Evolutionary conservation across 2,329 filamentous ascomycete genomes (phyloP).

Genomic region (Tolypocladium amazonense): DNA sequence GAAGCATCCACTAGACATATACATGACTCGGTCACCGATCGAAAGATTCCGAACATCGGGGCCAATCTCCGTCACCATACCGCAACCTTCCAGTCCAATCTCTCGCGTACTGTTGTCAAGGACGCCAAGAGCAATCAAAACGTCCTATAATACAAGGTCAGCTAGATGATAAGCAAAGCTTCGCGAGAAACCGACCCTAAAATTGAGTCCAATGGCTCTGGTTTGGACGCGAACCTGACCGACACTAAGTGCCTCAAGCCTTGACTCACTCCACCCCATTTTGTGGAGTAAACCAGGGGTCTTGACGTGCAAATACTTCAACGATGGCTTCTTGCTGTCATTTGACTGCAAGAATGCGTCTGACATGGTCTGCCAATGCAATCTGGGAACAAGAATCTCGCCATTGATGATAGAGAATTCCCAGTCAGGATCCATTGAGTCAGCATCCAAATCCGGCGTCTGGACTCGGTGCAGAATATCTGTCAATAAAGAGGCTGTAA

Average conservation of each 20-base stretch:
- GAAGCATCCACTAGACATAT: conserved; percentile 11
- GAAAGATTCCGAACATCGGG: conserved; percentile 14
- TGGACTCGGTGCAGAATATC: background rate
- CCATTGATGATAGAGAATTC: conserved; percentile 1
- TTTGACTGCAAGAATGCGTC: background rate
- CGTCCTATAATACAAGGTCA: conserved; percentile 19
- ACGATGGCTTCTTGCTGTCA: background rate
- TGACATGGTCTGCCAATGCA: conserved; percentile 4
- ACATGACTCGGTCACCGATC: conserved; percentile 22
- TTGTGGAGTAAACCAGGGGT: conserved; percentile 2
- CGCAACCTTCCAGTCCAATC: conserved; percentile 18
- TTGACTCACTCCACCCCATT: conserved; percentile 1
- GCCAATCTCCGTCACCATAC: conserved; percentile 18
- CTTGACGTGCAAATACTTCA: background rate
- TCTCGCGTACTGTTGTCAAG: conserved; percentile 9
- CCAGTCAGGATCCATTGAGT: conserved; percentile 3
- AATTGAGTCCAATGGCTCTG: conserved; percentile 14
- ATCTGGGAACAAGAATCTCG: conserved; percentile 1
- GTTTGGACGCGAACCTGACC: conserved; percentile 5
- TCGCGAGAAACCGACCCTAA: conserved; percentile 6
- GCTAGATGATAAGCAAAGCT: background rate
- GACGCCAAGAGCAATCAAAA: conserved; percentile 23
- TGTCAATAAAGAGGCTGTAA: background rate
- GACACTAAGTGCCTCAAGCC: background rate
- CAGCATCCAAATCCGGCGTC: background rate